phyloP scores from a whole-genome alignment of 2,329 filamentous ascomycete species.

The Pezicula neosporulosa region DNA sequence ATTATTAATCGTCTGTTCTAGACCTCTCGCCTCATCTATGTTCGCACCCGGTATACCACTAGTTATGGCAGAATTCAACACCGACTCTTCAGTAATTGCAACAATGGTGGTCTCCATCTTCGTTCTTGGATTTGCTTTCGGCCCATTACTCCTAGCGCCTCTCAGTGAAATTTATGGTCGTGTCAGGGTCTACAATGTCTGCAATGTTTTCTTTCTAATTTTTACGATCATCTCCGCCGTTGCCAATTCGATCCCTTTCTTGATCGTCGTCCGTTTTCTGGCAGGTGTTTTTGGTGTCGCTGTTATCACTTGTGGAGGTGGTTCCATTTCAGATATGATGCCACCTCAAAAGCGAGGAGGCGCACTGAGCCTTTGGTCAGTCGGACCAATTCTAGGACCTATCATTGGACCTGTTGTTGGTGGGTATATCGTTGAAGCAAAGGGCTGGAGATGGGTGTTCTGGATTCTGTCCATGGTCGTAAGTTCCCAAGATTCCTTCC shows the following conservation, averaged over 20 bases:
- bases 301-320: conserved; percentile 28
- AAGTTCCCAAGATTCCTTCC: conserved; percentile 12
- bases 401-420: conserved; percentile 26
- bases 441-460: conserved; percentile 33
- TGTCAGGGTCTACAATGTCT: conserved; percentile 21
- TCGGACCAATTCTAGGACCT: conserved; percentile 27
- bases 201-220: too few species aligned
- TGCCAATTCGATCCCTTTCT: too few species aligned
- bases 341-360: conserved; percentile 10
- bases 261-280: conserved; percentile 40
- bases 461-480: conserved; percentile 32
- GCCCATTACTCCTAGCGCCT: conserved; percentile 33
- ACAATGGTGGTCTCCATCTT: conserved; percentile 37
- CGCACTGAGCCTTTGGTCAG: conserved; percentile 44
- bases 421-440: conserved; percentile 27
- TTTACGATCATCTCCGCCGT: too few species aligned
- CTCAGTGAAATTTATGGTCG: conserved; percentile 51
- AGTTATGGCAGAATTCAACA: too few species aligned
- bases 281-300: conserved; percentile 37
- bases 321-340: conserved; percentile 43
- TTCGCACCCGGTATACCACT: too few species aligned
- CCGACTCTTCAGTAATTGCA: conserved; percentile 20
- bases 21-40: too few species aligned
- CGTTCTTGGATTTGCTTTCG: conserved; percentile 37
- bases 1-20: too few species aligned